Base-by-base conservation (phyloP, 306 rosid species). In the Abrus pulchellus region DNA sequence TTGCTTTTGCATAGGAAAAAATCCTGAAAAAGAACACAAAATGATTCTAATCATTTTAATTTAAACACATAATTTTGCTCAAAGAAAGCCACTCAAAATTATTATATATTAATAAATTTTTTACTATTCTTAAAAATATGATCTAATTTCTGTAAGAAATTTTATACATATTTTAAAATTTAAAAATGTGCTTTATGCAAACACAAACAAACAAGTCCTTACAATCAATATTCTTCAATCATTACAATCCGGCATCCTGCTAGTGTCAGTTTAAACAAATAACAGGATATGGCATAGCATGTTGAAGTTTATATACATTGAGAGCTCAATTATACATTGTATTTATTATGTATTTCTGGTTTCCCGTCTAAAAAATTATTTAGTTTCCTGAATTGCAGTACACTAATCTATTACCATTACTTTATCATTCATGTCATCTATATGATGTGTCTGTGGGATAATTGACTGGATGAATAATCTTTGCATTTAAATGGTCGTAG, bases 341-440 rank as follows among this genome's bases (percentile, higher is more conserved):
- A 62, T 44, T 49, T 34, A 63, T 14, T 64, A 20, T 11, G 53
- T 1, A 29, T 52, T 64, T 20, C 14, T 6, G 60, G 57, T 12
- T 1, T 60, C 14, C 2, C 29, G 27, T 36, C 7, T 5, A 27
- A 44, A 28, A 43, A 32, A 7, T 52, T 6, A 12, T 71, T 33
- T 11, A 13, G 59, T 57, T 80, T 29, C 8, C 41, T 72, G 57
- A 47, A n/a, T 14, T 48, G 64, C 72, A 40, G 8, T 30, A 8
- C 79, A 10, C 29, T 70, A 45, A 27, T 49, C 13, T 78, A 30
- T 38, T 73, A 32, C 54, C 44, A 40, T 29, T 28, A 52, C 62
- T 68, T 75, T 45, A 6, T 69, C 11, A 60, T 70, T 71, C 13
- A 9, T 75, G 36, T 49, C 74, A 44, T 74, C 72, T 45, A 40